Percentiles rank a stretch among this genome's conserved stretches.
Conservation (phyloP, 2,329 filamentous ascomycete genomes). For the Cladorrhinum sp. region DNA sequence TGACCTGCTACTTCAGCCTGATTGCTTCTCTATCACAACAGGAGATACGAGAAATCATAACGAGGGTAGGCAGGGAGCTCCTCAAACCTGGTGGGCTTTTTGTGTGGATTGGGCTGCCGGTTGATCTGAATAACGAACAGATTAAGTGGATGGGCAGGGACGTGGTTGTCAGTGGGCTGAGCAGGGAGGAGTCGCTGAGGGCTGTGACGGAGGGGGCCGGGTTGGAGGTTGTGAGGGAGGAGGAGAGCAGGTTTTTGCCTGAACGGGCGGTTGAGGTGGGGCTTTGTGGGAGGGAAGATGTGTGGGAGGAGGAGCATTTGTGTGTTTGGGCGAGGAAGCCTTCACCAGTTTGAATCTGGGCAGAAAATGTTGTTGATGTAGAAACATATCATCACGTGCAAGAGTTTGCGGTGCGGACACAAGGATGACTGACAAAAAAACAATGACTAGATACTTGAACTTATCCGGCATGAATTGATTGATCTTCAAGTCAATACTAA, state of each 20-base stretch:
- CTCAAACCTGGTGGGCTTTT: slow-evolving; percentile 24
- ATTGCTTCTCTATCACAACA: slow-evolving; percentile 29
- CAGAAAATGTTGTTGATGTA: not conserved
- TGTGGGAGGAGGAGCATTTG: slow-evolving; percentile 32
- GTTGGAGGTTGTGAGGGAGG: slow-evolving; percentile 1
- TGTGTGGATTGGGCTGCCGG: slow-evolving; percentile 25
- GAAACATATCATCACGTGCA: too few relatives aligned
- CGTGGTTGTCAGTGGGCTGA: slow-evolving; percentile 28
- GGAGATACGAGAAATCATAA: slow-evolving; percentile 26
- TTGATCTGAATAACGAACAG: slow-evolving; percentile 23
- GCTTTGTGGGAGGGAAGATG: slow-evolving; percentile 27
- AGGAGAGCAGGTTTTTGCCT: slow-evolving; percentile 23
- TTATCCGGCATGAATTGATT: too few relatives aligned
- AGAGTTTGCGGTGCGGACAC: too few relatives aligned
- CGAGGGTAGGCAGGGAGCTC: slow-evolving; percentile 6
- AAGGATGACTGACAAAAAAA: too few relatives aligned
- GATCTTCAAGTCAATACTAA: too few relatives aligned
- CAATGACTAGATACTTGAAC: too few relatives aligned
- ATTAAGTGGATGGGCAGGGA: slow-evolving; percentile 31
- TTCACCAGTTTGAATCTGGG: not conserved
- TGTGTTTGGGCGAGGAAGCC: slow-evolving; percentile 31
- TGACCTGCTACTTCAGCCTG: slow-evolving; percentile 30
- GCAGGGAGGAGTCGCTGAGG: slow-evolving; percentile 13
- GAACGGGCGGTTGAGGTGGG: slow-evolving; percentile 25
- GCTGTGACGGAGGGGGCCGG: slow-evolving; percentile 3